These are phyloP conservation scores for Trametes hirsuta DNA, from an alignment of 1,284 basidiomycete species.

Conservation along the genomic window DNA sequence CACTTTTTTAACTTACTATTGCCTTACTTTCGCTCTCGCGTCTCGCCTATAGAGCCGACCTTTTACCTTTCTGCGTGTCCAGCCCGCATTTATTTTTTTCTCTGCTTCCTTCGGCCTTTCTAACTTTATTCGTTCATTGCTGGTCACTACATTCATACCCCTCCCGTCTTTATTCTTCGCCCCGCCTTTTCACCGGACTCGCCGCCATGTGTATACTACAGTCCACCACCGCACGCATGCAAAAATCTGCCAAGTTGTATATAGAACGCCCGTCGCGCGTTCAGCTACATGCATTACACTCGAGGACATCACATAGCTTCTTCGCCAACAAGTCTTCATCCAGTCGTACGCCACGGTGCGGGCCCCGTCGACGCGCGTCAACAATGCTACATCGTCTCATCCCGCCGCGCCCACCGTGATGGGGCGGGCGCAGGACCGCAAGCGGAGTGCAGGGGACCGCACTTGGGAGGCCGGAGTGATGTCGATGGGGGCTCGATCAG, in stretches of 20 bases:
- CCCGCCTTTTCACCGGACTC: constrained; percentile 9
- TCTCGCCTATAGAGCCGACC: background rate
- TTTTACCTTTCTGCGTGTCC: constrained; percentile 5
- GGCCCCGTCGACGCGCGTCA: background rate
- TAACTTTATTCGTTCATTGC: constrained; percentile 20
- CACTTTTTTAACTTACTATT: background rate
- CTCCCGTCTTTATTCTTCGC: constrained; percentile 12
- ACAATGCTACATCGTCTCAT: constrained; percentile 1
- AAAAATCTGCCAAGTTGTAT: background rate
- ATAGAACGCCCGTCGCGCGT: background rate
- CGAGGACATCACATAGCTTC: too few relatives aligned
- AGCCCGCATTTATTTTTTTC: constrained; percentile 1
- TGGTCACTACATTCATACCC: constrained; percentile 8
- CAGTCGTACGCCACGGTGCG: background rate
- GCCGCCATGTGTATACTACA: constrained; percentile 23
- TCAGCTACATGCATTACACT: too few relatives aligned
- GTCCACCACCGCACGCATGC: background rate
- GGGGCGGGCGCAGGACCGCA: background rate
- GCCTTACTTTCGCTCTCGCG: background rate
- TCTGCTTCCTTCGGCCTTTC: background rate
- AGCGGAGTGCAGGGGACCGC: too few relatives aligned
- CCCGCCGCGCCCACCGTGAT: constrained; percentile 5
- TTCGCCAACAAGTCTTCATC: too few relatives aligned
- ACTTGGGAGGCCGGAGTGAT: background rate
- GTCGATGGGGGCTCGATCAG: background rate